These are phyloP conservation scores for Nemania bipapillata DNA, from an alignment of 2,329 filamentous ascomycete genomes.

Conservation along the genomic window DNA sequence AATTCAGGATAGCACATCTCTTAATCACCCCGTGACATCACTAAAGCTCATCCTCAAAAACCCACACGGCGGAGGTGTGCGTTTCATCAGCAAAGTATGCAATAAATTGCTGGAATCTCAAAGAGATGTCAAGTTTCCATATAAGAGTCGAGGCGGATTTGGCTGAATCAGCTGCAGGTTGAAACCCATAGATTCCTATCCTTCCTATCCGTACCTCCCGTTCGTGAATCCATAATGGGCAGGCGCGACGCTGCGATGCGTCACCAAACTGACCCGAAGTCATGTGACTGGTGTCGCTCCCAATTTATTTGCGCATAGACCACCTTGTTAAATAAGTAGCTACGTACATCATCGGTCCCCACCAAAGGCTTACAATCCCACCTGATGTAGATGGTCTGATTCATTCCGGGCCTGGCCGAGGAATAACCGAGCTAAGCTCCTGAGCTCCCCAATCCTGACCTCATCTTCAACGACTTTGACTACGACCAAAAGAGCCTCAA, in stretches of 20 bases:
- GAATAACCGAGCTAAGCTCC: slow-evolving; percentile 45
- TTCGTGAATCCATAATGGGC: neutral
- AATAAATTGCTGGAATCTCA: neutral
- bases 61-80: neutral
- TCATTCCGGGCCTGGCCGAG: slow-evolving; percentile 36
- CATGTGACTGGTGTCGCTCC: slow-evolving; percentile 40
- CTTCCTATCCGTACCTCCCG: neutral
- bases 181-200: neutral
- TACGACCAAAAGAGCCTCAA: slow-evolving; percentile 39
- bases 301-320: slow-evolving; percentile 23
- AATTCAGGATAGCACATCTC: slow-evolving; percentile 23
- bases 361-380: neutral
- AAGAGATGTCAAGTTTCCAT: neutral
- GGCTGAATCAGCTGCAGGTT: neutral
- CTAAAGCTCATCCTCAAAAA: slow-evolving; percentile 29
- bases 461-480: slow-evolving; percentile 43
- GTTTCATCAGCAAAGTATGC: slow-evolving; percentile 19
- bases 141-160: neutral
- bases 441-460: slow-evolving; percentile 43
- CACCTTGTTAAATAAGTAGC: no score
- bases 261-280: slow-evolving; percentile 49
- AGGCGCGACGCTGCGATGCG: slow-evolving; percentile 39
- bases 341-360: no score
- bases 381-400: slow-evolving; percentile 25
- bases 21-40: slow-evolving; percentile 18